These are phyloP conservation scores for Eucalyptus tenuipes DNA, from an alignment of 345 rosid species.

Conservation along the genomic window DNA sequence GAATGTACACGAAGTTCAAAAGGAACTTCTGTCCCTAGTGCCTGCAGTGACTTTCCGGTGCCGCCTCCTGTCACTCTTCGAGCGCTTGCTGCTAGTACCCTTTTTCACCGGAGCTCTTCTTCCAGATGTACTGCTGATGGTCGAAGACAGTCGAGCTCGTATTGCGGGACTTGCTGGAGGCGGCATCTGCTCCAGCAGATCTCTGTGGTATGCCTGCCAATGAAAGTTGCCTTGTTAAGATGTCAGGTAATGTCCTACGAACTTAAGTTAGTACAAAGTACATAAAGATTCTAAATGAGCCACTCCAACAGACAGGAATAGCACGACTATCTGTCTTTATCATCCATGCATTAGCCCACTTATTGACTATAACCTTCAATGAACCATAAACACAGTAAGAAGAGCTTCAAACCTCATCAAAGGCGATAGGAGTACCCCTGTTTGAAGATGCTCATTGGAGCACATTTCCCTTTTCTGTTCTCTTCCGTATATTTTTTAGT, in stretches of 20 bases:
- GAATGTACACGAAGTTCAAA: neutral
- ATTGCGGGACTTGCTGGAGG: constrained; percentile 17
- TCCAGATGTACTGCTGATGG: neutral
- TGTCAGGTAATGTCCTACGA: neutral
- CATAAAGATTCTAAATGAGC: neutral
- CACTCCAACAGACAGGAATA: neutral
- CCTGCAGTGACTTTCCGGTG: constrained; percentile 53
- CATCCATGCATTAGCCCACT: neutral
- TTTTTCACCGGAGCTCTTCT: constrained; percentile 22
- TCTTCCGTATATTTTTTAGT: neutral
- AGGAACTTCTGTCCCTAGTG: neutral
- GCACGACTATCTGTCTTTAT: neutral
- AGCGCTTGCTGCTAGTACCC: constrained; percentile 17
- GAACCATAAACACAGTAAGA: neutral
- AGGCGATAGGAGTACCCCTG: neutral
- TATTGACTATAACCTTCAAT: neutral
- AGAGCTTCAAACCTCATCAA: neutral
- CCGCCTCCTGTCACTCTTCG: constrained; percentile 37
- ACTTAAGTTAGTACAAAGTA: neutral
- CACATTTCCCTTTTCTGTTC: neutral
- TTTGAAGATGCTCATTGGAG: neutral
- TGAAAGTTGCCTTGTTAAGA: neutral
- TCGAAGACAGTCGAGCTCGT: constrained; percentile 2
- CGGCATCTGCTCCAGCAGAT: constrained; percentile 58
- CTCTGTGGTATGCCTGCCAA: constrained; percentile 68